Conservation (phyloP, 768 basidiomycete genomes). For the Agrocybe pediades region DNA sequence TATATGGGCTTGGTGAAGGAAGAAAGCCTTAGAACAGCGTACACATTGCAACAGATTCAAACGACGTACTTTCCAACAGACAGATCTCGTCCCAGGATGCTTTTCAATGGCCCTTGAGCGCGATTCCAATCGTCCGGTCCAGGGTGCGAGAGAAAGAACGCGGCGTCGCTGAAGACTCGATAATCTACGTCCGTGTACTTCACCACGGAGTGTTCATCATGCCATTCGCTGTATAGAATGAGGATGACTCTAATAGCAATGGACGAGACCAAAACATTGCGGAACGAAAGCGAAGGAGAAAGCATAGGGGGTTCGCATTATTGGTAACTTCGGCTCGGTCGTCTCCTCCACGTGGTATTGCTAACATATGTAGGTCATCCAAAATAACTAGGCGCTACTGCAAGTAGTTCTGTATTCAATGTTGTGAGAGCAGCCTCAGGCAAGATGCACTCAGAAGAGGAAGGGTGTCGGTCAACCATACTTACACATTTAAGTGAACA, state of each 20-base stretch:
- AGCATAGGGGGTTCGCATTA: slow-evolving; percentile 9
- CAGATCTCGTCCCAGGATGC: slow-evolving; percentile 31
- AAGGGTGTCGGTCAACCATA: no score
- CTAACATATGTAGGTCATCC: no score
- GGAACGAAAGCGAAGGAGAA: slow-evolving; percentile 40
- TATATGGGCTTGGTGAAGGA: slow-evolving; percentile 72
- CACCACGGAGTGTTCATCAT: slow-evolving; percentile 77
- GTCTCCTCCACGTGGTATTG: not conserved
- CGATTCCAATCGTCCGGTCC: slow-evolving; percentile 41
- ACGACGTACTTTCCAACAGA: slow-evolving; percentile 75
- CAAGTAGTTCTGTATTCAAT: no score
- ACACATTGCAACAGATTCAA: not conserved
- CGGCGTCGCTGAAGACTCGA: slow-evolving; percentile 92
- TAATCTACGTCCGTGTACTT: slow-evolving; percentile 99
- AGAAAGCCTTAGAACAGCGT: slow-evolving; percentile 5
- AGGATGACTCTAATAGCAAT: slow-evolving; percentile 64
- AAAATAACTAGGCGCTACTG: not conserved
- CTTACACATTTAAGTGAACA: no score
- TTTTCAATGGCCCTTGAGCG: slow-evolving; percentile 63
- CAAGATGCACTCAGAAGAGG: no score
- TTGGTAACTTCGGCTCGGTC: not conserved
- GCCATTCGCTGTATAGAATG: slow-evolving; percentile 88
- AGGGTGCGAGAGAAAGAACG: slow-evolving; percentile 63
- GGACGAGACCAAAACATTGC: slow-evolving; percentile 53
- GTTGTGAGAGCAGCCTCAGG: no score